Base-by-base conservation (phyloP, 2,329 filamentous ascomycete genomes). In the Didymella glomerata region DNA sequence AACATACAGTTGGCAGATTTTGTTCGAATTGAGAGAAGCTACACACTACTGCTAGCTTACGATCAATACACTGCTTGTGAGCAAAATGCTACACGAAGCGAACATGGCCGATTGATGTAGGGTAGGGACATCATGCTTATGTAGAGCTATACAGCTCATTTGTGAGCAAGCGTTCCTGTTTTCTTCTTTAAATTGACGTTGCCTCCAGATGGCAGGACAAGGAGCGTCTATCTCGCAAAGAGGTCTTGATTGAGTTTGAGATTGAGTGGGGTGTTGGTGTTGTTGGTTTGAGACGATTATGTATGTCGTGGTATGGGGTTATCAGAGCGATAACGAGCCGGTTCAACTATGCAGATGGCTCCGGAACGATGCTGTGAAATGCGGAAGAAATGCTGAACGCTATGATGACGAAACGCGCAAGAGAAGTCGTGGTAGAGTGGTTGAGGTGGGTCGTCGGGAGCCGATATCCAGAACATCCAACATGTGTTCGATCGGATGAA, bases 181-280 rank as follows among this genome's bases (percentile, higher is more conserved):
- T 36, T 11, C 47, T 20, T 22, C 28, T 54, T n/a, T n/a, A n/a
- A n/a, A n/a, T n/a, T 45, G 22, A 24, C 16, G 9, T 47, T 36
- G 32, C 32, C 34, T n/a, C 24, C 40, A 14, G 46, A 24, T 49
- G 25, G 55, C 46, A 49, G 46, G 40, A 50, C 46, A 27, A 28
- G 27, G 14, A 22, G 7, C 40, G 27, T 34, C 50, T 47, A 28
- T 59, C 32, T 54, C 25, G 40, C 45, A 38, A 40, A 14, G 30
- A 20, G 30, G 25, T 44, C 20, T 40, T 24, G 13, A 27, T 38
- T 36, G 36, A 34, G 38, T 24, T 36, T 27, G 34, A 45, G 50
- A n/a, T 55, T 55, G 57, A 60, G 57, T 55, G 57, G 57, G 42
- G 57, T 60, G 50, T 50, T 50, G 50, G 32, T 54, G 20, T 30